Percentiles rank a stretch among this genome's conserved stretches.
phyloP scores from a whole-genome alignment of 129 eudicot species.

The Tagetes erecta region DNA sequence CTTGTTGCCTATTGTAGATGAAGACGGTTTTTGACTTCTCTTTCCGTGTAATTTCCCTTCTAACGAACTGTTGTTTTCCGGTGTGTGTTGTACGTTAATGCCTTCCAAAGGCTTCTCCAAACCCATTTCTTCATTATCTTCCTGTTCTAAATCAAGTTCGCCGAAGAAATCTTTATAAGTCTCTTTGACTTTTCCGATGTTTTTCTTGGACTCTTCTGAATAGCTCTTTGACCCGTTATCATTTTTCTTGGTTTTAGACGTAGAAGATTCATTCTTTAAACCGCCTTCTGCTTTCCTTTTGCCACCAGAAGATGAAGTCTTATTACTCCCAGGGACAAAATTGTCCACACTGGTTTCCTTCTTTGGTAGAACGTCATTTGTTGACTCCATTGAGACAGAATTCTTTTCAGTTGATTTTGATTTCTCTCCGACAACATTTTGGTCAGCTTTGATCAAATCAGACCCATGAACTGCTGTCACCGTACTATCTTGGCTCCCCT shows the following conservation, averaged over 20 bases:
- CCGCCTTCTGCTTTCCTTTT: slow-evolving; percentile 50
- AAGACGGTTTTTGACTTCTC: slow-evolving; percentile 42
- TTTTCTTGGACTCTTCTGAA: slow-evolving; percentile 40
- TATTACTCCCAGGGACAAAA: slow-evolving; percentile 35
- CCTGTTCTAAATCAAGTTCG: slow-evolving; percentile 67
- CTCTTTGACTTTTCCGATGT: slow-evolving; percentile 41
- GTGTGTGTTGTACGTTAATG: slow-evolving; percentile 34
- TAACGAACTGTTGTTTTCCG: slow-evolving; percentile 23
- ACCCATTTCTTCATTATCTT: slow-evolving; percentile 42
- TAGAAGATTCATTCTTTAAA: slow-evolving; percentile 39
- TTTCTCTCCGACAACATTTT: slow-evolving; percentile 35
- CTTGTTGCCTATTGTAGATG: slow-evolving; percentile 40
- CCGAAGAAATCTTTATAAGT: slow-evolving; percentile 82
- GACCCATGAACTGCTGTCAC: slow-evolving; percentile 43
- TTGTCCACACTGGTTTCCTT: slow-evolving; percentile 27
- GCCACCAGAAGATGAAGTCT: slow-evolving; percentile 43
- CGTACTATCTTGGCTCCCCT: slow-evolving; percentile 48
- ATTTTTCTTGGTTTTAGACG: slow-evolving; percentile 41
- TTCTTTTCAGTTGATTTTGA: slow-evolving; percentile 43
- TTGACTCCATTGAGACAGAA: slow-evolving; percentile 37
- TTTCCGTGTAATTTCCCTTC: slow-evolving; percentile 40
- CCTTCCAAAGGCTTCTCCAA: slow-evolving; percentile 39
- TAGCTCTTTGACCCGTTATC: slow-evolving; percentile 31
- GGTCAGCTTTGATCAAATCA: slow-evolving; percentile 45
- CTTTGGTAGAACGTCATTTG: slow-evolving; percentile 34